Evolutionary conservation across 352 stramenopile species (phyloP).

Genomic region (Globisporangium canariense): DNA sequence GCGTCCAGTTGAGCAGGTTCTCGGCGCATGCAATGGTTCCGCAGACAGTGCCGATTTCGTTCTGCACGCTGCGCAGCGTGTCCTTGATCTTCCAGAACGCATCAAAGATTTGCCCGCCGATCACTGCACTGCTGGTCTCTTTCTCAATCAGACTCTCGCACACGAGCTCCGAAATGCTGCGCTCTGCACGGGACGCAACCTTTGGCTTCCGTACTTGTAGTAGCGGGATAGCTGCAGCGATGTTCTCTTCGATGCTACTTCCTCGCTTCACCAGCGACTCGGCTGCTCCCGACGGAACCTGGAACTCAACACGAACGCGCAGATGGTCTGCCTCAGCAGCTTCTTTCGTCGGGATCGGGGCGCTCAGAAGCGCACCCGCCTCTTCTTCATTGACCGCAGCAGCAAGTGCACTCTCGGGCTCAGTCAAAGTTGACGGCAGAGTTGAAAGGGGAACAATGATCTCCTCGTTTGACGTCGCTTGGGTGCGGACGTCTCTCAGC

Average conservation of each 20-base stretch:
- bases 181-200: slow-evolving; percentile 39
- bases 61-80: slow-evolving; percentile 72
- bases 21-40: slow-evolving; percentile 69
- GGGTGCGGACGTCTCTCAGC: slow-evolving; percentile 33
- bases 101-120: slow-evolving; percentile 71
- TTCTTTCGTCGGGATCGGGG: slow-evolving; percentile 10
- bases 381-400: neutral
- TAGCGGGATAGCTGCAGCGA: neutral
- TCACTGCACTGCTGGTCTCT: slow-evolving; percentile 50
- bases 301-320: slow-evolving; percentile 52
- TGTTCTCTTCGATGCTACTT: slow-evolving; percentile 9
- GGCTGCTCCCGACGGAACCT: slow-evolving; percentile 2
- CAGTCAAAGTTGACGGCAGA: slow-evolving; percentile 20
- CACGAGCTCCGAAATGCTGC: slow-evolving; percentile 67
- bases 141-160: slow-evolving; percentile 67
- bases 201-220: slow-evolving; percentile 12
- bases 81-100: slow-evolving; percentile 85
- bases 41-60: slow-evolving; percentile 65
- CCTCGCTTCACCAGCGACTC: slow-evolving; percentile 8
- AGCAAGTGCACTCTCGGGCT: neutral
- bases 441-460: slow-evolving; percentile 36
- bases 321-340: slow-evolving; percentile 33
- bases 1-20: slow-evolving; percentile 87
- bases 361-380: neutral
- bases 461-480: slow-evolving; percentile 31